Base-by-base conservation (phyloP, 371 early-diverging fungal genomes). In the Nematocida sp. region DNA sequence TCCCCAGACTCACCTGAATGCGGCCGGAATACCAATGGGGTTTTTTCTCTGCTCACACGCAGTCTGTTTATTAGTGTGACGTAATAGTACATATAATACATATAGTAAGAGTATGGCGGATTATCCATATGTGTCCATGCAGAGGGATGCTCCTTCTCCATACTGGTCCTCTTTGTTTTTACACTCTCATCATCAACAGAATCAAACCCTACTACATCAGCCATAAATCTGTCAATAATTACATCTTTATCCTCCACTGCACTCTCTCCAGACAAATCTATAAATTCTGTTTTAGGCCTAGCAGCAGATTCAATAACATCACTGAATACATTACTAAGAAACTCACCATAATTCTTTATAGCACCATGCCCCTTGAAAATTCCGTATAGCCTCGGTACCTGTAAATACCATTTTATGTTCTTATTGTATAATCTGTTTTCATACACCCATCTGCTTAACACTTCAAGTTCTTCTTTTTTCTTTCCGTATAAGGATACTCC, bases 1-100 rank as follows among this genome's bases (percentile, higher is more conserved):
- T 95, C 95, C 33, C 97, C 97, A 20, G 95, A 94, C 86, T 97
- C 97, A 72, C 96, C 97, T 62, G 93, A 91, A 84, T 97, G 97
- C 42, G 97, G 97, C 62, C 95, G 89, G 54, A 96, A 84, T 3
- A 92, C 92, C 89, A 97, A 93, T 0, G 95, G 94, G 86, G 93
- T 90, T 90, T 84, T 46, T 72, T 66, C 54, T 9, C 85, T 89
- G 90, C 91, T 94, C 73, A 89, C 89, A 67, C 97, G 89, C 90
- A 92, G 94, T 58, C 89, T 89, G 87, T 97, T 97, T 42, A 96
- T 85, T 3, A 92, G 87, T 55, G 90, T 88, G 87, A 95, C 86
- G 85, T 96, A 94, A 62, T 94, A 91, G 88, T 91, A 94, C 89
- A 93, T 91, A 86, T 93, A 95, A 88, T 96, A 97, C 61, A 94